A percentile compares a stretch with the other conserved stretches of the same genome.
These are phyloP conservation scores for Sporothrix brunneoviolacea DNA, from an alignment of 2,329 filamentous ascomycete species.

Conservation along the genomic window DNA sequence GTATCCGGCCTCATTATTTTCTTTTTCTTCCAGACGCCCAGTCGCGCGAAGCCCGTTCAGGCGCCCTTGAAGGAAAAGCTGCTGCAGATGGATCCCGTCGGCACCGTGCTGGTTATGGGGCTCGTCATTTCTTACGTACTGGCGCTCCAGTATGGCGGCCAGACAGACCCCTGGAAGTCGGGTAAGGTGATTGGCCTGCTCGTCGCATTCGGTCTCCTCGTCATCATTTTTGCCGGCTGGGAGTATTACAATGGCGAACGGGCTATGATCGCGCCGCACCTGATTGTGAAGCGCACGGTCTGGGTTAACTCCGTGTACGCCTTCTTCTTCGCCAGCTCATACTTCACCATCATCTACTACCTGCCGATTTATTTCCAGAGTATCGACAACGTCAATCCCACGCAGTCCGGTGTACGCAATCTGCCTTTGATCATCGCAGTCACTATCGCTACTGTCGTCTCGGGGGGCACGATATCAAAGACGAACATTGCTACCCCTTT, in stretches of 20 bases:
- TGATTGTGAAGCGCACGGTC: constrained; percentile 38
- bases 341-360: constrained; percentile 39
- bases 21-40: constrained; percentile 31
- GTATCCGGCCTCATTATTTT: constrained; percentile 22
- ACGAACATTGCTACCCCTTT: too few relatives aligned
- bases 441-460: constrained; percentile 29
- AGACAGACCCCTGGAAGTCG: constrained; percentile 30
- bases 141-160: constrained; percentile 38
- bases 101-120: constrained; percentile 33
- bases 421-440: constrained; percentile 35
- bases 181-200: constrained; percentile 31
- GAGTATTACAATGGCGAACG: constrained; percentile 34
- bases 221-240: constrained; percentile 26
- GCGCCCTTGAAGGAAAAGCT: constrained; percentile 31
- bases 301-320: constrained; percentile 34
- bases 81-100: constrained; percentile 36
- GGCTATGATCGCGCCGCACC: constrained; percentile 43
- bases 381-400: constrained; percentile 33
- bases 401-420: constrained; percentile 32
- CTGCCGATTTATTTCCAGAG: constrained; percentile 48
- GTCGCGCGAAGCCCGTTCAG: constrained; percentile 25
- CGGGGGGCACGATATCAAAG: constrained; percentile 33
- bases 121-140: constrained; percentile 33
- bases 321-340: constrained; percentile 36
- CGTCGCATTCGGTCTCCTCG: constrained; percentile 22